These are phyloP conservation scores for Paraconiothyrium brasiliense DNA, from an alignment of 2,329 filamentous ascomycete genomes.

Conservation along the genomic window DNA sequence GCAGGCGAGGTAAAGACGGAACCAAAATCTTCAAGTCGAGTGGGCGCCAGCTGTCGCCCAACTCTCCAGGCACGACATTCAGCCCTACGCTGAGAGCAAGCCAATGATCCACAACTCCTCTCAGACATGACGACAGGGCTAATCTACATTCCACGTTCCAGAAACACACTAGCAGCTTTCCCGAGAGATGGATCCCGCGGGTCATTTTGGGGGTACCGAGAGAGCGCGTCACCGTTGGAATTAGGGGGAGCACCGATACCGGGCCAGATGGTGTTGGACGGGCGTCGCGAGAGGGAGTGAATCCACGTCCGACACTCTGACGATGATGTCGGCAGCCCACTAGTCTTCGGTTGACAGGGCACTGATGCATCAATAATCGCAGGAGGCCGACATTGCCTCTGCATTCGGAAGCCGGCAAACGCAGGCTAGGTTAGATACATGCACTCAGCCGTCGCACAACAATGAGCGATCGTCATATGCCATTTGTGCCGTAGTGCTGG, in stretches of 20 bases:
- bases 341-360: not conserved
- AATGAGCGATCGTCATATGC: not conserved
- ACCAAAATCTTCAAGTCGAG: not conserved
- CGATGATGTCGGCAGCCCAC: not conserved
- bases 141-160: not conserved
- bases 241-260: not conserved
- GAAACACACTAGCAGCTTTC: no score
- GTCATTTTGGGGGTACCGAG: not conserved
- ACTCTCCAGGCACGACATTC: not conserved
- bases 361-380: not conserved
- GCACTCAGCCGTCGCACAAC: not conserved
- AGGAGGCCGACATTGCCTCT: not conserved
- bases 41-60: not conserved
- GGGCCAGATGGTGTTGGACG: not conserved
- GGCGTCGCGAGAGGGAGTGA: not conserved
- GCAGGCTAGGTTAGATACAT: not conserved
- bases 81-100: not conserved
- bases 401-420: constrained; percentile 1
- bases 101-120: not conserved
- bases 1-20: not conserved
- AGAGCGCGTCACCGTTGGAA: not conserved
- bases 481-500: not conserved
- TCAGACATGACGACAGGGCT: not conserved
- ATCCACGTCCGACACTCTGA: not conserved
- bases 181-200: not conserved